Base-by-base conservation (phyloP, 2,329 filamentous ascomycete species). In the Dothiorella sarmentorum region DNA sequence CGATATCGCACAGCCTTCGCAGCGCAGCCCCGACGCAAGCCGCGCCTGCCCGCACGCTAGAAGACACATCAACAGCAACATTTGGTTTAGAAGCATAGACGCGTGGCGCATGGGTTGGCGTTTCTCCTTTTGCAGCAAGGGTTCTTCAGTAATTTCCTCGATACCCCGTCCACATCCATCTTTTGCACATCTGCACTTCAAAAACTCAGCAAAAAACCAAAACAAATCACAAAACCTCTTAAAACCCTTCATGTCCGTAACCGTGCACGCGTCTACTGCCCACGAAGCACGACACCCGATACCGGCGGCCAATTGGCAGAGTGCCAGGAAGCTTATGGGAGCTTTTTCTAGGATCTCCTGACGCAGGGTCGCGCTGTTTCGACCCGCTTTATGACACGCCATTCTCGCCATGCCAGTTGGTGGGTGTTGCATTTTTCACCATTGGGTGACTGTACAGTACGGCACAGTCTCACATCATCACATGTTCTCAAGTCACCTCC, bases 1-100 rank as follows among this genome's bases (percentile, higher is more conserved):
- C 49, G 35, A 53, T 24, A 53, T 40, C 33, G 49, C 49, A 24
- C 35, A 31, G 1, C 27, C 7, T 7, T 31, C 27, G 11, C 1
- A 11, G 7, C 27, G 7, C 27, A 11, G 27, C 7, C 27, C 27
- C 27, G 27, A 7, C 7, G 27, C 27, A 31, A n/a, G n/a, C n/a
- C n/a, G n/a, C n/a, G n/a, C n/a, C n/a, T n/a, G n/a, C n/a, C n/a
- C n/a, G n/a, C n/a, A n/a, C n/a, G n/a, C n/a, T n/a, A n/a, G n/a
- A n/a, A n/a, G n/a, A n/a, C n/a, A n/a, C n/a, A n/a, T n/a, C n/a
- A n/a, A n/a, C n/a, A n/a, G n/a, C n/a, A n/a, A n/a, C n/a, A n/a
- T n/a, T n/a, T n/a, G n/a, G n/a, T 45, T 52, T 42, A 40, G 49
- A 53, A 38, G 49, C 49, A 42, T 53, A 53, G 49, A 40, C 31